Evolutionary conservation across 148 eudicot species (phyloP).

Genomic region (Chenopodium quinoa): DNA sequence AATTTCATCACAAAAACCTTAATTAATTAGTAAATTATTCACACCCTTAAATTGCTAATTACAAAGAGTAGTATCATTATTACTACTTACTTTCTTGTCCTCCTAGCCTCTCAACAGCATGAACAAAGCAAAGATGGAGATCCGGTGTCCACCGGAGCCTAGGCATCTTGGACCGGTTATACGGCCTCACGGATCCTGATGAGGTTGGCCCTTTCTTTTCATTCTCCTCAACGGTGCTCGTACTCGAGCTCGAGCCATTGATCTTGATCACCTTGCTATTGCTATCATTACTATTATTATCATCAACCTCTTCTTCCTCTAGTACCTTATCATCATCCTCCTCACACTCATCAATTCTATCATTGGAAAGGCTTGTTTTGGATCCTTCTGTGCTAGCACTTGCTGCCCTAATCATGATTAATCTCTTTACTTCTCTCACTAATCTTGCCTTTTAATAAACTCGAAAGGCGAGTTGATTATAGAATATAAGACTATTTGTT

Average conservation of each 20-base stretch:
- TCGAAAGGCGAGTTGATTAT: too few relatives aligned
- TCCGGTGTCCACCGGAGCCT: constrained; percentile 93
- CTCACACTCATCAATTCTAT: constrained; percentile 19
- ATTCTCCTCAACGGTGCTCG: constrained; percentile 67
- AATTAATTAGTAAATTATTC: too few relatives aligned
- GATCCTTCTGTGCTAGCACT: constrained; percentile 40
- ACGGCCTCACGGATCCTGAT: constrained; percentile 69
- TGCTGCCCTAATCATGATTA: constrained; percentile 26
- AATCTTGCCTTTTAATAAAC: constrained; percentile 1
- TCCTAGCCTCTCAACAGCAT: constrained; percentile 84
- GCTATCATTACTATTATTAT: background rate
- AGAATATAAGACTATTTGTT: background rate
- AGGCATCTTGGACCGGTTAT: constrained; percentile 80
- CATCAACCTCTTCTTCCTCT: constrained; percentile 20
- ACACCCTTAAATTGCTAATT: too few relatives aligned
- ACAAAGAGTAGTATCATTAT: background rate
- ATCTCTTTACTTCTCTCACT: constrained; percentile 6
- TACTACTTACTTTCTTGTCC: constrained; percentile 79
- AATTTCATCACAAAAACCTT: constrained; percentile 1
- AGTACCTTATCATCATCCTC: constrained; percentile 23
- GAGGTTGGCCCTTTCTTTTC: constrained; percentile 41
- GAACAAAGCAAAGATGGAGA: constrained; percentile 81
- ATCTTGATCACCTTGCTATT: constrained; percentile 26
- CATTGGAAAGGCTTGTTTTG: constrained; percentile 33
- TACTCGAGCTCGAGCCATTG: constrained; percentile 69